These are phyloP conservation scores for Hypoxylon crocopeplum DNA, from an alignment of 495 filamentous ascomycete species.

Conservation along the genomic window DNA sequence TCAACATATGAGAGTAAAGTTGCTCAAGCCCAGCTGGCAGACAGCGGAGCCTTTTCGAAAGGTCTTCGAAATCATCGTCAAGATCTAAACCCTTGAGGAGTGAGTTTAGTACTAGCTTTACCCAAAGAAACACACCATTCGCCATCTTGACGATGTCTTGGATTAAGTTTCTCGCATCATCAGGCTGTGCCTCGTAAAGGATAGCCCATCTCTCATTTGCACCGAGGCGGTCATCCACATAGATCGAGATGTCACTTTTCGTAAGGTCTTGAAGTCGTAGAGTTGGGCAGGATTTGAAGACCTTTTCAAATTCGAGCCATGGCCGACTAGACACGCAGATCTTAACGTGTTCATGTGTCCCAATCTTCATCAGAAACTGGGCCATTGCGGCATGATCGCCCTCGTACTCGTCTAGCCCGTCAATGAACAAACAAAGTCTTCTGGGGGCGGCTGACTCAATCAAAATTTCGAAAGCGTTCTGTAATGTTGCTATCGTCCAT, in stretches of 20 bases:
- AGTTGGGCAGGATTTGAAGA: background rate
- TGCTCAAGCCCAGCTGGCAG: background rate
- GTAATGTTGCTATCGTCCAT: too few species aligned
- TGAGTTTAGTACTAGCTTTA: background rate
- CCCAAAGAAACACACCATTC: background rate
- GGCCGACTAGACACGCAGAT: background rate
- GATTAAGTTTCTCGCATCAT: background rate
- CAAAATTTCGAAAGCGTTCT: too few species aligned
- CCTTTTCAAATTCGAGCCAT: background rate
- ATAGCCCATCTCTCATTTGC: background rate
- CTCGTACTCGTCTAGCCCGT: background rate
- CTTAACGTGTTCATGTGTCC: background rate
- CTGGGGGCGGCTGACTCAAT: too few species aligned
- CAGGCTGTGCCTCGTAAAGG: background rate
- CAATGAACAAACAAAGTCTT: too few species aligned
- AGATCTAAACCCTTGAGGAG: background rate
- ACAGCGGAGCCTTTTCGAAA: background rate
- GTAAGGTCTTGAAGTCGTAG: background rate
- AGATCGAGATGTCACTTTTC: background rate
- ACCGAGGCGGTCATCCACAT: background rate
- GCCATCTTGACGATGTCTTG: background rate
- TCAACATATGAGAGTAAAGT: background rate
- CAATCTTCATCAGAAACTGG: background rate
- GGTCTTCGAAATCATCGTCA: background rate
- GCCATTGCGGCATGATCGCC: background rate